These are phyloP conservation scores for Rhodotorula sp. DNA, from an alignment of 1,284 basidiomycete species.

Conservation along the genomic window DNA sequence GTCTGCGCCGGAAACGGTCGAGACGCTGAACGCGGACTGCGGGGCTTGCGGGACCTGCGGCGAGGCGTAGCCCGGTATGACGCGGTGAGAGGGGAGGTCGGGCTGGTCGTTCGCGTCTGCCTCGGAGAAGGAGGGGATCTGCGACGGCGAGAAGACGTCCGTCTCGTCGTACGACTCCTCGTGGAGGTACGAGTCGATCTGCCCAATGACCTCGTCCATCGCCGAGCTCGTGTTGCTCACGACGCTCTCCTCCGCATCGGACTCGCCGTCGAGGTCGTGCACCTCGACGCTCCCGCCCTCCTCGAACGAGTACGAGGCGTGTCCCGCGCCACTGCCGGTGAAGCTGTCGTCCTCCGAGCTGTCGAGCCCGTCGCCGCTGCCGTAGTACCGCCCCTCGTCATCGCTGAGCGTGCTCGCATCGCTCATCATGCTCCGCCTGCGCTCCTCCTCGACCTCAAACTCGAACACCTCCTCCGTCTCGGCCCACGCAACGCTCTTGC, in stretches of 20 bases:
- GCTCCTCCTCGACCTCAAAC: slow-evolving; percentile 41
- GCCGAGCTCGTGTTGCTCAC: slow-evolving; percentile 27
- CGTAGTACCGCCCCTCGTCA: slow-evolving; percentile 18
- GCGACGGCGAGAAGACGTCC: slow-evolving; percentile 26
- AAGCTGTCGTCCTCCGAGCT: slow-evolving; percentile 10
- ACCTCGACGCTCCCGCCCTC: slow-evolving; percentile 38
- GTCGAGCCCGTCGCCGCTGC: not conserved
- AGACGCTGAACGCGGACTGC: slow-evolving; percentile 26
- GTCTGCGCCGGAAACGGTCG: slow-evolving; percentile 11
- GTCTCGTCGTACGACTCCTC: slow-evolving; percentile 10
- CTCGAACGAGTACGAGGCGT: slow-evolving; percentile 18
- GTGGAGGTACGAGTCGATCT: slow-evolving; percentile 35
- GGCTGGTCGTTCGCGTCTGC: not conserved
- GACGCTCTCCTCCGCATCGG: slow-evolving; percentile 30
- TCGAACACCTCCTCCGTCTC: slow-evolving; percentile 44
- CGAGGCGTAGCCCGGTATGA: slow-evolving; percentile 8
- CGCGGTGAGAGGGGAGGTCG: slow-evolving; percentile 2
- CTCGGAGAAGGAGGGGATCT: slow-evolving; percentile 13
- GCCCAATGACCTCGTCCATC: slow-evolving; percentile 39
- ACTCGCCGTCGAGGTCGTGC: slow-evolving; percentile 16
- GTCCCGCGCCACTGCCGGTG: slow-evolving; percentile 2
- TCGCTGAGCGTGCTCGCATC: slow-evolving; percentile 29
- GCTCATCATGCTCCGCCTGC: slow-evolving; percentile 33
- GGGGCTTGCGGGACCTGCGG: not conserved
- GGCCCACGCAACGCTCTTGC: slow-evolving; percentile 44